phyloP scores from a whole-genome alignment of 2,329 filamentous ascomycete genomes.

The Emergomyces pasteurianus region DNA sequence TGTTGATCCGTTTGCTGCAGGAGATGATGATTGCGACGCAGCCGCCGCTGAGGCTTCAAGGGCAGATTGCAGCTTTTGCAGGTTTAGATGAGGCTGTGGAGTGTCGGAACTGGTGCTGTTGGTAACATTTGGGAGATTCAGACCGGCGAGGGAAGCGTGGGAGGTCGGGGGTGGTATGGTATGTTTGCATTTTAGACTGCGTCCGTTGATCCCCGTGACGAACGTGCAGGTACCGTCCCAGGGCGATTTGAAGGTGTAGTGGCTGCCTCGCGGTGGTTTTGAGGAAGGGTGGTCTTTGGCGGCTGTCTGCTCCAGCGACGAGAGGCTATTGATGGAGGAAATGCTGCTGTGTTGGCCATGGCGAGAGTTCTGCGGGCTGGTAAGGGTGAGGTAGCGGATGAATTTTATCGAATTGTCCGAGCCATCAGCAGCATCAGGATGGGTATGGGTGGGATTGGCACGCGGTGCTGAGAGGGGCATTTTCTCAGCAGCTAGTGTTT shows the following conservation, averaged over 20 bases:
- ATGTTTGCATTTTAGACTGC: constrained; percentile 63
- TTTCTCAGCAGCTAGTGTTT: constrained; percentile 39
- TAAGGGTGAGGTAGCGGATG: constrained; percentile 9
- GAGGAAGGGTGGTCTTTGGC: constrained; percentile 1
- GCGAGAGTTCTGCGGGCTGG: constrained; percentile 2
- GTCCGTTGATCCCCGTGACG: constrained; percentile 61
- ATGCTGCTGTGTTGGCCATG: background rate
- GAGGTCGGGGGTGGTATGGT: constrained; percentile 18
- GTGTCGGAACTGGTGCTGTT: background rate
- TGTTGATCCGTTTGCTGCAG: constrained; percentile 18
- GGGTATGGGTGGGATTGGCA: background rate
- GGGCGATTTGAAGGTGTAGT: constrained; percentile 68
- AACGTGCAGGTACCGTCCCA: constrained; percentile 88
- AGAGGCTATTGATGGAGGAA: background rate
- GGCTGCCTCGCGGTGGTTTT: constrained; percentile 11
- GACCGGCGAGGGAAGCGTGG: background rate
- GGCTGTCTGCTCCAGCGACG: background rate
- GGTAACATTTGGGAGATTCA: background rate
- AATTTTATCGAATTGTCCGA: constrained; percentile 7
- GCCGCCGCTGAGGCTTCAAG: background rate
- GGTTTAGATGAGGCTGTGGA: background rate
- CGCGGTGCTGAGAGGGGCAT: constrained; percentile 12
- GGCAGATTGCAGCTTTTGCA: background rate
- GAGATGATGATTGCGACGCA: background rate
- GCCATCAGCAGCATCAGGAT: background rate